phyloP scores from a whole-genome alignment of 805 yeast species.

The Starmera quercuum region DNA sequence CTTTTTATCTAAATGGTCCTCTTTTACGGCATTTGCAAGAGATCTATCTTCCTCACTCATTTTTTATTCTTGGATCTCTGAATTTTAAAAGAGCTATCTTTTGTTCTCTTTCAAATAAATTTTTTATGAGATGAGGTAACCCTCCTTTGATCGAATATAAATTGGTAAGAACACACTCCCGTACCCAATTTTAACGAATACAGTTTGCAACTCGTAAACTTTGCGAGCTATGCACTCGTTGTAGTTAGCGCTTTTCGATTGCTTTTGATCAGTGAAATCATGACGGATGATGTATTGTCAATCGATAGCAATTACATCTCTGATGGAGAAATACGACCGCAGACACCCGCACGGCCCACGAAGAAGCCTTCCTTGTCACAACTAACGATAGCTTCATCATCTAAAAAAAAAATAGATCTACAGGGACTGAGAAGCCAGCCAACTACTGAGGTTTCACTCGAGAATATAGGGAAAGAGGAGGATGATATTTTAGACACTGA shows the following conservation, averaged over 20 bases:
- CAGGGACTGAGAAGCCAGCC: conserved; percentile 21
- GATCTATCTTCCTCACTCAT: conserved; percentile 7
- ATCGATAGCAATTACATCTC: background rate
- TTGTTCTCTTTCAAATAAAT: no score
- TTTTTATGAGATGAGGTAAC: background rate
- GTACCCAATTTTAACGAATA: no score
- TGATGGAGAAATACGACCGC: conserved; percentile 2
- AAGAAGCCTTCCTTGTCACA: conserved; percentile 16
- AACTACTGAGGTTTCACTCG: conserved; percentile 24
- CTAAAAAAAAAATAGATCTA: conserved; percentile 5
- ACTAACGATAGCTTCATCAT: conserved; percentile 10
- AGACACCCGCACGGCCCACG: conserved; percentile 11
- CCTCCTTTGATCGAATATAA: no score
- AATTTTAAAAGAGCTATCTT: background rate
- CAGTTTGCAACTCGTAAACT: no score
- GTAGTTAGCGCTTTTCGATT: no score
- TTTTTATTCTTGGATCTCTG: background rate
- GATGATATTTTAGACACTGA: conserved; percentile 6
- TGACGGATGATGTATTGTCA: background rate
- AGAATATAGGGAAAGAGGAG: conserved; percentile 9
- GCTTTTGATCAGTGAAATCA: no score
- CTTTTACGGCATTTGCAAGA: no score
- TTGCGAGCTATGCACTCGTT: no score
- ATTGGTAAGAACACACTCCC: no score
- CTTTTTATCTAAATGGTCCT: conserved; percentile 28